phyloP scores from a whole-genome alignment of 345 rosid species.

The Moricandia moricandioides region DNA sequence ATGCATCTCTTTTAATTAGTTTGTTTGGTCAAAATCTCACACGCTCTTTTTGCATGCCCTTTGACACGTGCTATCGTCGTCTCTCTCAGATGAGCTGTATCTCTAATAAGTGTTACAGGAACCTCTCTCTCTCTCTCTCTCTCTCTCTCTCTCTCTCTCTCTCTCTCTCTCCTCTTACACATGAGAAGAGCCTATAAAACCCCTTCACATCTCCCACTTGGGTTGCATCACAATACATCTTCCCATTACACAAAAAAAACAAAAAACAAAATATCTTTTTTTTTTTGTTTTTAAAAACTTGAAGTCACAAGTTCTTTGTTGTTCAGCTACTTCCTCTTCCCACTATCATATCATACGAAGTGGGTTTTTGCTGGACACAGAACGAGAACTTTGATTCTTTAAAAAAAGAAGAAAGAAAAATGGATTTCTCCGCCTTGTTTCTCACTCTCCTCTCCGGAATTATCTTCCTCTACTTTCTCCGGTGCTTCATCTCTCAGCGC shows the following conservation, averaged over 20 bases:
- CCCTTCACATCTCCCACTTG: slow-evolving; percentile 34
- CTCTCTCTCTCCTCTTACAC: background rate
- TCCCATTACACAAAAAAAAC: background rate
- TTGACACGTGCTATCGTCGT: slow-evolving; percentile 38
- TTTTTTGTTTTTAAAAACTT: background rate
- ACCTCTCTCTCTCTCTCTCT: slow-evolving; percentile 1
- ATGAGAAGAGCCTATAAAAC: slow-evolving; percentile 36
- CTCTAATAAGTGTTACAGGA: slow-evolving; percentile 15
- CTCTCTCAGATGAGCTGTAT: slow-evolving; percentile 39
- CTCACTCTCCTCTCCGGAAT: slow-evolving; percentile 31
- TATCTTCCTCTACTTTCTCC: slow-evolving; percentile 37
- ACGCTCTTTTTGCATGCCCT: slow-evolving; percentile 38
- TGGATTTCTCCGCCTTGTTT: slow-evolving; percentile 42
- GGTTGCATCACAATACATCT: slow-evolving; percentile 25
- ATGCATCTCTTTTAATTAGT: background rate
- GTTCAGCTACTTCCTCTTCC: slow-evolving; percentile 28
- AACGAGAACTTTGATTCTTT: background rate
- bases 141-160: slow-evolving; percentile 4
- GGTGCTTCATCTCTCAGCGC: slow-evolving; percentile 28
- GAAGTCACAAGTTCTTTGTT: slow-evolving; percentile 32
- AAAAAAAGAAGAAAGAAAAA: background rate
- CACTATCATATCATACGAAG: slow-evolving; percentile 13
- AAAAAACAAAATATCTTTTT: background rate
- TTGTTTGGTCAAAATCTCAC: slow-evolving; percentile 35
- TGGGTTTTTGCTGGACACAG: slow-evolving; percentile 1